Evolutionary conservation across 1,284 basidiomycete species (phyloP).

Genomic region (Flammula alnicola): DNA sequence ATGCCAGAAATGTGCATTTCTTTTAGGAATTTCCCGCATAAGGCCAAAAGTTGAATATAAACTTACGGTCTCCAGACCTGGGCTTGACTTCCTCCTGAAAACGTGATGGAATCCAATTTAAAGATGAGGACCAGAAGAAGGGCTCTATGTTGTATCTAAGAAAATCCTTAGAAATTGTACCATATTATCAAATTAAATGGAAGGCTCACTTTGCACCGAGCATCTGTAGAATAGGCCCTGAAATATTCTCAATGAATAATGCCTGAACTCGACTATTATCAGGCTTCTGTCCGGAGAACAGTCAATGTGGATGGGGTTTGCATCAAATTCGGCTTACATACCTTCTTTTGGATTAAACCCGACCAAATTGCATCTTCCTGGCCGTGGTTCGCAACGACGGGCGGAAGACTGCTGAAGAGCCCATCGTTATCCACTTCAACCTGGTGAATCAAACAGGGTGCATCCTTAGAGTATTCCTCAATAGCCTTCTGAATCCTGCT

Average conservation of each 20-base stretch:
- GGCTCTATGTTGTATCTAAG: no score
- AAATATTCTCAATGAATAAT: slow-evolving; percentile 48
- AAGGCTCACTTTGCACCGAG: slow-evolving; percentile 46
- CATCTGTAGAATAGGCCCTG: slow-evolving; percentile 51
- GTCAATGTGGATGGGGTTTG: slow-evolving; percentile 3
- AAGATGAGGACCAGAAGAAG: no score
- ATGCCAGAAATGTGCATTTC: no score
- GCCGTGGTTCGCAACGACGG: slow-evolving; percentile 12
- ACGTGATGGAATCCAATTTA: no score
- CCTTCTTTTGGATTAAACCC: not conserved
- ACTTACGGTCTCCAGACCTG: no score
- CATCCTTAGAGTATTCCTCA: slow-evolving; percentile 15
- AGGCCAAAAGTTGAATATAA: no score
- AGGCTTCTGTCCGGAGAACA: slow-evolving; percentile 22
- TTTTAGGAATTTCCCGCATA: no score
- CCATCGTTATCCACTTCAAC: slow-evolving; percentile 32
- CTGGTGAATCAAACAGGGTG: slow-evolving; percentile 23
- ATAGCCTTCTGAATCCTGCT: slow-evolving; percentile 29
- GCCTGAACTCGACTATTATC: slow-evolving; percentile 41
- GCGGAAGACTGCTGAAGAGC: no score
- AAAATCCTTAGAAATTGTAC: no score
- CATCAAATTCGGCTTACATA: not conserved
- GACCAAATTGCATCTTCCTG: slow-evolving; percentile 10
- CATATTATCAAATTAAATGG: no score
- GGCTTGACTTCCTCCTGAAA: no score